Evolutionary conservation across 192 early-diverging fungal genomes (phyloP).

Genomic region (Coemansia sp.): DNA sequence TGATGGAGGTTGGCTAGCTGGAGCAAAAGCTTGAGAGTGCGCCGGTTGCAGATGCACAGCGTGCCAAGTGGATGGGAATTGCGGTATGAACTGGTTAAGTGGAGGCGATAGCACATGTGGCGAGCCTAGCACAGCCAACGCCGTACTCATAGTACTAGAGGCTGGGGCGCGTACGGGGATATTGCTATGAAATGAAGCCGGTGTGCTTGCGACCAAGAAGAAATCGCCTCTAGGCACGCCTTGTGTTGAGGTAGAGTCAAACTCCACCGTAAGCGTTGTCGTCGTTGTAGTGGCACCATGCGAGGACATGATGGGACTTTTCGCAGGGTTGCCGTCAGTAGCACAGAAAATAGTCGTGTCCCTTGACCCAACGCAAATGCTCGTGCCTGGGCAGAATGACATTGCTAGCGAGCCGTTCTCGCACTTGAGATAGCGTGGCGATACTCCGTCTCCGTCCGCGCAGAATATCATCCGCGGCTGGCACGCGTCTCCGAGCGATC

Average conservation of each 20-base stretch:
- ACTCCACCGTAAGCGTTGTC: not conserved
- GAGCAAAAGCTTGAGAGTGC: not conserved
- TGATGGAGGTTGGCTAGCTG: not conserved
- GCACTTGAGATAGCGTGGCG: constrained; percentile 44
- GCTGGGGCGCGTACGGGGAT: not conserved
- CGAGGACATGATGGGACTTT: not conserved
- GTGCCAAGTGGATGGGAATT: not conserved
- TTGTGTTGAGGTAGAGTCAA: not conserved
- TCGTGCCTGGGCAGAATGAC: constrained; percentile 24
- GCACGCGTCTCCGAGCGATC: constrained; percentile 24
- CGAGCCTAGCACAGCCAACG: not conserved
- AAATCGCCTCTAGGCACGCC: not conserved
- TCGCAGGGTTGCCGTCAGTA: not conserved
- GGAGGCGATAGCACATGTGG: not conserved
- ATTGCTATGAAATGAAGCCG: not conserved
- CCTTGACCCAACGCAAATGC: constrained; percentile 48
- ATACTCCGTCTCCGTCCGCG: constrained; percentile 45
- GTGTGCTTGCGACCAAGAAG: not conserved
- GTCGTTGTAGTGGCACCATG: not conserved
- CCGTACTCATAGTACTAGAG: not conserved
- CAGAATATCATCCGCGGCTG: constrained; percentile 45
- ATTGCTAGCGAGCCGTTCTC: constrained; percentile 33
- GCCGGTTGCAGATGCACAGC: not conserved
- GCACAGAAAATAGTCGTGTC: constrained; percentile 46
- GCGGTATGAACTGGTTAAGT: not conserved